Base-by-base conservation (phyloP, 768 basidiomycete species). In the Pleurotus tuoliensis region DNA sequence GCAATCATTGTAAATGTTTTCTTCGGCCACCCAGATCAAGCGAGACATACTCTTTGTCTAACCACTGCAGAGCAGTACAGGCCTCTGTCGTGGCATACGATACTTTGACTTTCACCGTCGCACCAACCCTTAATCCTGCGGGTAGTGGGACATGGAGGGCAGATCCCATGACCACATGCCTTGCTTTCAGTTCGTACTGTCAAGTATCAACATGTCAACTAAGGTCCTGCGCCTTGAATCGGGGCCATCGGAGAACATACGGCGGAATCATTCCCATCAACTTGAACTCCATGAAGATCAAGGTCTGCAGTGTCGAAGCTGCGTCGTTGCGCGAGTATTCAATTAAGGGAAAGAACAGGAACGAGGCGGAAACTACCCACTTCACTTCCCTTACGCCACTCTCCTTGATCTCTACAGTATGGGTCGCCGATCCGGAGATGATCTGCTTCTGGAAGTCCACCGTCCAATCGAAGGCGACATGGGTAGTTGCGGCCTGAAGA, bases 41-140 rank as follows among this genome's bases (percentile, higher is more conserved):
- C 77, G 2, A 11, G 30, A 34, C 30, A 43, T 67, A 91, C 86
- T 87, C 84, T 66, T 92, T 88, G 18, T 82, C 85, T 8, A 96
- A 78, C 93, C 93, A 98, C 57, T 94, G 91, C 12, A 98, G 71
- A 0, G 94, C 92, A 1, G 85, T 86, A 65, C 84, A 85, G 7
- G 79, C 75, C 56, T 82, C 71, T 3, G 90, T 93, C 1, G 94
- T 96, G 52, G 76, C 71, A 68, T 96, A 96, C 20, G 69, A 64
- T 57, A 93, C 74, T 25, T 70, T 75, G 55, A 92, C 79, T 39
- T 76, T 72, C 41, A 93, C 67, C 1, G 71, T 67, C 8, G 78
- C 71, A 12, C 80, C 84, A 24, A 65, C 67, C 38, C 67, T 69
- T 47, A 82, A 63, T 1, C 67, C 61, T n/a, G 60, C 52, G 0